Conservation (phyloP, 371 early-diverging fungal species). For the Apophysomyces trapeziformis region DNA sequence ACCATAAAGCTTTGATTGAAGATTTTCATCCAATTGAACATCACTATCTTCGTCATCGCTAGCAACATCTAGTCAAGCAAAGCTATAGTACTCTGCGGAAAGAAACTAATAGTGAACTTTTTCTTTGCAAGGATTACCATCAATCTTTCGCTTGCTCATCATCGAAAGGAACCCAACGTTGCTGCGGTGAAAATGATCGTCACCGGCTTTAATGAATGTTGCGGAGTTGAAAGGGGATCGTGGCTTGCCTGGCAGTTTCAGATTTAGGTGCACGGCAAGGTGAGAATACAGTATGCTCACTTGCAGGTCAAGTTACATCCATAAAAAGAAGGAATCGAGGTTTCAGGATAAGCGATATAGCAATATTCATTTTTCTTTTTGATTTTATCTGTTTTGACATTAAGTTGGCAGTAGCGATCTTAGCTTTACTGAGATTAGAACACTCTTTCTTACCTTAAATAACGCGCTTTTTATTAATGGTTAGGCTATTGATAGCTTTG, state of each 20-base stretch:
- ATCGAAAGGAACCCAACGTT: background rate
- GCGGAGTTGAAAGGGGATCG: no score
- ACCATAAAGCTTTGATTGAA: constrained; percentile 50
- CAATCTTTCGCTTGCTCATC: constrained; percentile 24
- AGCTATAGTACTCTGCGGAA: background rate
- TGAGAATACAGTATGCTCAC: no score
- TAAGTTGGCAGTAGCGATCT: background rate
- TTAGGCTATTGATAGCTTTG: background rate
- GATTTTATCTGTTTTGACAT: no score
- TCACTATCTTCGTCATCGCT: constrained; percentile 52
- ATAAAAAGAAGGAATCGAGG: no score
- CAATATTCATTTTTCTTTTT: no score
- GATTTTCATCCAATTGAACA: constrained; percentile 43
- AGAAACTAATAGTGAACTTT: background rate
- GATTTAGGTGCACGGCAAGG: no score
- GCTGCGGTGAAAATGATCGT: background rate
- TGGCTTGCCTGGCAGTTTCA: no score
- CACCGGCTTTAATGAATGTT: no score
- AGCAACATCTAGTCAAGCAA: constrained; percentile 9
- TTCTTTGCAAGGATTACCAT: constrained; percentile 13
- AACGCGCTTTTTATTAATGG: constrained; percentile 1
- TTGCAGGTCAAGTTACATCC: no score
- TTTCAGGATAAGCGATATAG: no score
- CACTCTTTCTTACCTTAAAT: background rate
- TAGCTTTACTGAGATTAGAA: background rate